A percentile compares a stretch with the other conserved stretches of the same genome.
These are phyloP conservation scores for Naganishia vishniacii DNA, from an alignment of 768 basidiomycete species.

Conservation along the genomic window DNA sequence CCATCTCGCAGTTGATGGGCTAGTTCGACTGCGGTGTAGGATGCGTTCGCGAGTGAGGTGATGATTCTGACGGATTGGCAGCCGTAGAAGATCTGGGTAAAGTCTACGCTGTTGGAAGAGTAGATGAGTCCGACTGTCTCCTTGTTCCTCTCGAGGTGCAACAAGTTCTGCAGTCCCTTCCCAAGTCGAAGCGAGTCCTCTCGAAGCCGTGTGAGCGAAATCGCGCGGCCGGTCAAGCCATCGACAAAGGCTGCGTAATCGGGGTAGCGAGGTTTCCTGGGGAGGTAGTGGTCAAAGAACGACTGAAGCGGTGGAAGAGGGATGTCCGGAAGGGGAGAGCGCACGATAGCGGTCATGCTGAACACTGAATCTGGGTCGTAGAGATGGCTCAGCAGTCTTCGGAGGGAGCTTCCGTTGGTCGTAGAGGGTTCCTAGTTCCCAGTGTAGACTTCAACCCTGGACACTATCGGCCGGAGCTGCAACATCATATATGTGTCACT, in stretches of 20 bases:
- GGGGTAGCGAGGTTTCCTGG: conserved; percentile 17
- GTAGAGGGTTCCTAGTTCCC: too few relatives aligned
- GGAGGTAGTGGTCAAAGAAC: conserved; percentile 13
- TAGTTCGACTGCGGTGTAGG: conserved; percentile 65
- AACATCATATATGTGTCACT: too few relatives aligned
- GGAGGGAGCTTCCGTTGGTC: too few relatives aligned
- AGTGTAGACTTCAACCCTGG: too few relatives aligned
- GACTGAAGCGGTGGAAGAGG: conserved; percentile 4
- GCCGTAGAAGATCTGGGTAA: conserved; percentile 53
- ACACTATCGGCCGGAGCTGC: too few relatives aligned
- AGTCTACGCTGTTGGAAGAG: conserved; percentile 60
- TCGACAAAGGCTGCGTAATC: conserved; percentile 59
- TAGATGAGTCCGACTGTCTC: conserved; percentile 63
- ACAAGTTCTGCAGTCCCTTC: conserved; percentile 54
- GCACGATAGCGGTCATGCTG: neutral
- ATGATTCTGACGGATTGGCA: conserved; percentile 60
- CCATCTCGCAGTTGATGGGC: conserved; percentile 67
- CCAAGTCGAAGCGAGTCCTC: conserved; percentile 59
- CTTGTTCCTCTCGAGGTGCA: conserved; percentile 38
- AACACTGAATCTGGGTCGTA: too few relatives aligned
- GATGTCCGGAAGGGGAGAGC: conserved; percentile 9
- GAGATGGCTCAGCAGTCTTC: neutral
- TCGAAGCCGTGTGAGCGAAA: conserved; percentile 59
- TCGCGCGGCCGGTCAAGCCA: conserved; percentile 56
- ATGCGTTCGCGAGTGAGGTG: conserved; percentile 68